phyloP scores from a whole-genome alignment of 805 yeast species.

The Wickerhamiella sorbophila region DNA sequence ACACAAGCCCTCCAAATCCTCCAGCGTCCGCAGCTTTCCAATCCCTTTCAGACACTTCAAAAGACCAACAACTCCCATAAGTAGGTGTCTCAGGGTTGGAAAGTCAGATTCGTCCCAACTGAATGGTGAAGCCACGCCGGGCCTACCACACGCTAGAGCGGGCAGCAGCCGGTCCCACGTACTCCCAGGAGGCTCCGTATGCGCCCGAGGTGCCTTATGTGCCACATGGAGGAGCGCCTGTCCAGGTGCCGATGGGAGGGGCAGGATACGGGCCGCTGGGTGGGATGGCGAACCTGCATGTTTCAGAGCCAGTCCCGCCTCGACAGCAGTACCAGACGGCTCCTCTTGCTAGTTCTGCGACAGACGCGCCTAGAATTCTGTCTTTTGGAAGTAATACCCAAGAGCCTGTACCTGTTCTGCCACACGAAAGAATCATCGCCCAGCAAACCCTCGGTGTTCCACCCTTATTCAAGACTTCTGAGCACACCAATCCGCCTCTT shows the following conservation, averaged over 20 bases:
- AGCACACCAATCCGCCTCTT: constrained; percentile 69
- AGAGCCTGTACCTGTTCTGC: constrained; percentile 16
- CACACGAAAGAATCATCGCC: constrained; percentile 17
- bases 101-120: neutral
- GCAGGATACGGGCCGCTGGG: neutral
- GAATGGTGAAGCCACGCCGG: neutral
- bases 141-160: neutral
- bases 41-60: constrained; percentile 66
- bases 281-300: neutral
- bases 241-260: too few species aligned
- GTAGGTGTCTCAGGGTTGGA: neutral
- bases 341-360: neutral
- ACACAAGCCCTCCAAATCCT: constrained; percentile 52
- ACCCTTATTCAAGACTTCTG: constrained; percentile 50
- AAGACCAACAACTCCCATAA: constrained; percentile 71
- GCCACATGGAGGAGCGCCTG: too few species aligned
- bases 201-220: too few species aligned
- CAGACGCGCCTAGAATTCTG: neutral
- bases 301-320: neutral
- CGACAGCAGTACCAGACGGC: too few species aligned
- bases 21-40: constrained; percentile 44
- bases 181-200: too few species aligned
- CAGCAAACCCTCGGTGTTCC: constrained; percentile 21
- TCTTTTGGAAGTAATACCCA: constrained; percentile 11
- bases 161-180: too few species aligned